Base-by-base conservation (phyloP, 768 basidiomycete genomes). In the Russula foetens region DNA sequence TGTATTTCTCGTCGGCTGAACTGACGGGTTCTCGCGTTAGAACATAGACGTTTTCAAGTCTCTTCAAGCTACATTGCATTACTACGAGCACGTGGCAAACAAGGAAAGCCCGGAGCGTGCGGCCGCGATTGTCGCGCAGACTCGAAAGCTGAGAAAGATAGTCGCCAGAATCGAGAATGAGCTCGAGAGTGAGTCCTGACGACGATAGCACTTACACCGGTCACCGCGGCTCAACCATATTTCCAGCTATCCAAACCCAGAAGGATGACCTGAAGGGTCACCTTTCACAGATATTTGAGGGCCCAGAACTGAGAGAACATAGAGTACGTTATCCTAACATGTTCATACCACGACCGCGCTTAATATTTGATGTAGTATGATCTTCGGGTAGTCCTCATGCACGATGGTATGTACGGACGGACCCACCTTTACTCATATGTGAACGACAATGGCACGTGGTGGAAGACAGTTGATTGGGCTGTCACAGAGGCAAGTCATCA, bases 361-460 rank as follows among this genome's bases (percentile, higher is more conserved):
- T 21, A 48, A 21, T 14, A 39, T 26, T 26, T 17, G 46, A 7
- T 31, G n/a, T 12, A 92, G 89, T 93, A 92, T 67, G 88, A 91
- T 63, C 80, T 93, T 24, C 85, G 88, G 3, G 85, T 81, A 8
- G 90, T 91, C 5, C 76, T 92, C 41, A 76, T 90, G 48, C 87
- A 91, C 65, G 88, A 87, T 12, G 90, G 90, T 5, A 72, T 90
- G 33, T 85, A 83, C 44, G 90, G 90, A 9, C 76, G 91, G 48
- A 88, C 81, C 58, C 86, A 90, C 66, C 74, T 89, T 9, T 90
- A 90, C 69, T 86, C 87, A 7, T 93, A 91, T 63, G 82, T 90
- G 14, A 81, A 84, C 60, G 80, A 84, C 58, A 77, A 81, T 46
- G 84, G 79, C 6, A 72, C 70, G 3, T 93, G 90, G 90, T 92